phyloP scores from a whole-genome alignment of 768 basidiomycete species.

The Phylloporus rhodoxanthus region DNA sequence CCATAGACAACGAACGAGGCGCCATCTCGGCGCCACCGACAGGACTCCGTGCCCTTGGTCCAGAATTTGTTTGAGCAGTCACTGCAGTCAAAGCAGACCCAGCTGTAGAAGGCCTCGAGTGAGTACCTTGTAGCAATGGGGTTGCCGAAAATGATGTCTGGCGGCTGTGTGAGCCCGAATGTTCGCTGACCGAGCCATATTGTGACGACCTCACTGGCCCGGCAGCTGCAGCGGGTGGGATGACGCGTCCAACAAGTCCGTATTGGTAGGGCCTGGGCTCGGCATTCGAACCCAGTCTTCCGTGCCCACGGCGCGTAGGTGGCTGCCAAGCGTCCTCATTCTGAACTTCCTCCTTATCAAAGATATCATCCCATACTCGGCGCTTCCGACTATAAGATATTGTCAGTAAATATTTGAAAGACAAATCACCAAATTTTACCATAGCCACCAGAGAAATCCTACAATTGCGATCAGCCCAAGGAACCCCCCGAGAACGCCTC shows the following conservation, averaged over 20 bases:
- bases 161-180: slow-evolving; percentile 19
- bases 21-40: slow-evolving; percentile 4
- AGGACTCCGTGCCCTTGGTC: slow-evolving; percentile 5
- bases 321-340: slow-evolving; percentile 23
- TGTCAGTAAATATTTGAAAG: slow-evolving; percentile 8
- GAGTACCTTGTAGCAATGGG: slow-evolving; percentile 20
- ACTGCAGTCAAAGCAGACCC: slow-evolving; percentile 34
- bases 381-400: slow-evolving; percentile 36
- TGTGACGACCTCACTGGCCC: slow-evolving; percentile 33
- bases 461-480: slow-evolving; percentile 44
- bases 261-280: slow-evolving; percentile 59
- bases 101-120: slow-evolving; percentile 41
- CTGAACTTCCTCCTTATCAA: slow-evolving; percentile 36
- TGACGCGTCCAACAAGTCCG: slow-evolving; percentile 48
- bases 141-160: slow-evolving; percentile 22
- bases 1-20: slow-evolving; percentile 20
- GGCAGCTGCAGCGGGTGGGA: slow-evolving; percentile 25
- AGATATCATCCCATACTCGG: slow-evolving; percentile 46
- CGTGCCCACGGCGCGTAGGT: slow-evolving; percentile 17
- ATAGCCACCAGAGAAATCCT: slow-evolving; percentile 43
- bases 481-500: slow-evolving; percentile 51
- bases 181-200: slow-evolving; percentile 17
- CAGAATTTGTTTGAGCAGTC: slow-evolving; percentile 14
- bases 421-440: slow-evolving; percentile 33
- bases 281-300: slow-evolving; percentile 24